Evolutionary conservation across 2,329 filamentous ascomycete genomes (phyloP), one percentile per base, ranked within the genome.

Genomic region (Fusarium tjaetaba): DNA sequence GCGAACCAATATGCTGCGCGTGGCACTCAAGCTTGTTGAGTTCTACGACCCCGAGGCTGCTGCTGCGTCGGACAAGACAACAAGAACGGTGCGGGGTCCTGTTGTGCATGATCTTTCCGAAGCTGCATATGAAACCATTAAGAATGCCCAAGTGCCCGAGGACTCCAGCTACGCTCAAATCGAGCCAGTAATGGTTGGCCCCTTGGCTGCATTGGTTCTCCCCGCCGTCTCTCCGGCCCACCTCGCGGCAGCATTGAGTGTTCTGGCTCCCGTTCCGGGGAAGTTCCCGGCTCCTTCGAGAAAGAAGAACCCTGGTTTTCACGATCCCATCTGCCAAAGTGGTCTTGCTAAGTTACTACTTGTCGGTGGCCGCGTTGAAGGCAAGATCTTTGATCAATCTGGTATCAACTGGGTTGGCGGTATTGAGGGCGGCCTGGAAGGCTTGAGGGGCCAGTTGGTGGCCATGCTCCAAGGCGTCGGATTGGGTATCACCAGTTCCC

Each of bases 341-440:
- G 96, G 93, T 13, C 81, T 99, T 76, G 91, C 94, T 79, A 99
- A 99, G 85, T 84, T 99, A 72, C 87, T 97, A 81, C 84, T 99
- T 39, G 85, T 99, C 20, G 96, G 95, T 60, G 95, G 95, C 20
- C 88, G 96, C 58, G 89, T 98, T 36, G 96, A 99, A 80, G 93
- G 93, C 71, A 92, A 91, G 81, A 90, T 94, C 38, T 95, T 97
- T 78, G 95, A 98, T 80, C 83, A 89, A 52, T 90, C 92, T 16
- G 93, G 93, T 61, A 82, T 91, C 56, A 85, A 84, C 76, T 90
- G 88, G 88, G 86, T 91, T 38, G 88, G 94, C 65, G 88, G 92
- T 41, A 97, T 98, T 77, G 87, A 93, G 75, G 94, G 94, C 68
- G 94, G 95, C 43, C 81, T 97, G 72, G 92, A 94, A 43, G 93